Evolutionary conservation across 2,329 filamentous ascomycete genomes (phyloP).

Genomic region (Xylaria sp.): DNA sequence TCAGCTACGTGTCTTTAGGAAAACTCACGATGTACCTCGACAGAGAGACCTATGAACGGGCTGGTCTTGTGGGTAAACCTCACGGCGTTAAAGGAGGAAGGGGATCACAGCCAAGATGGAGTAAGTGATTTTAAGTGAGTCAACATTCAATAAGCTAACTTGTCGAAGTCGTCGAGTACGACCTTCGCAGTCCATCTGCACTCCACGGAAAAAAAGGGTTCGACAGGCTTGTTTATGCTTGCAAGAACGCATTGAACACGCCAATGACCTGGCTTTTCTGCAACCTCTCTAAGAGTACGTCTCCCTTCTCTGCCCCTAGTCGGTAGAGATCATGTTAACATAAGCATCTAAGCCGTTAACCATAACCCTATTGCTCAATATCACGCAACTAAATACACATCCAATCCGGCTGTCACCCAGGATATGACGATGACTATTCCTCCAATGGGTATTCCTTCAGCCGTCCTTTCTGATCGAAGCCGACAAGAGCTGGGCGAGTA

Average conservation of each 20-base stretch:
- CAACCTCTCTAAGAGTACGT: constrained; percentile 61
- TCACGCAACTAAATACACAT: constrained; percentile 51
- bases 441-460: constrained; percentile 41
- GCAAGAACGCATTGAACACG: constrained; percentile 73
- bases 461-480: constrained; percentile 45
- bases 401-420: constrained; percentile 41
- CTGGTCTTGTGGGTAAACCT: constrained; percentile 77
- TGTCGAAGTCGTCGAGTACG: constrained; percentile 71
- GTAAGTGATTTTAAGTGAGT: constrained; percentile 52
- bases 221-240: constrained; percentile 77
- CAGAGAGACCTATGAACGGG: constrained; percentile 80
- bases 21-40: constrained; percentile 77
- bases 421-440: constrained; percentile 42
- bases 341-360: constrained; percentile 48
- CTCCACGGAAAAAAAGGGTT: constrained; percentile 83
- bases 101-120: constrained; percentile 71
- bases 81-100: constrained; percentile 63
- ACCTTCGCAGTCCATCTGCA: constrained; percentile 78
- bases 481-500: constrained; percentile 65
- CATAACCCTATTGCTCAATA: constrained; percentile 56
- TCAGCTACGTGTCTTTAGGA: constrained; percentile 48
- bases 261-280: constrained; percentile 80
- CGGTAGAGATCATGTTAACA: constrained; percentile 16
- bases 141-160: constrained; percentile 35
- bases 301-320: background rate